phyloP scores from a whole-genome alignment of 208 protist genomes.

The Wallacemonas sp. region DNA sequence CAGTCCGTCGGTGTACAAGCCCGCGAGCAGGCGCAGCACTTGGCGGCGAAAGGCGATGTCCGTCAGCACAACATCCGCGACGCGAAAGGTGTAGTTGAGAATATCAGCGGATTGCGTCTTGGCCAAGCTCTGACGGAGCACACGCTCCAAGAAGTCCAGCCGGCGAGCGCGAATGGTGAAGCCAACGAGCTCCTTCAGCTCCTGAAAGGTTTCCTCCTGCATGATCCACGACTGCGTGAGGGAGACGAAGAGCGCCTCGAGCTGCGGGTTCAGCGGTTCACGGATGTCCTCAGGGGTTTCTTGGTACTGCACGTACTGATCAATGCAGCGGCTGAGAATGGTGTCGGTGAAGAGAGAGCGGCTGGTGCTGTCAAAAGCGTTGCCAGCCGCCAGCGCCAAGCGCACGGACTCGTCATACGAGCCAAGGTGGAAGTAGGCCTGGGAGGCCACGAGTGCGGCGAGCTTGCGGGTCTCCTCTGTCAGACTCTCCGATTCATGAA shows the following conservation, averaged over 20 bases:
- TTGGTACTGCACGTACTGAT: conserved; percentile 91
- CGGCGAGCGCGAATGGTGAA: conserved; percentile 87
- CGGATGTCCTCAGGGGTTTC: conserved; percentile 32
- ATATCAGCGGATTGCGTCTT: conserved; percentile 76
- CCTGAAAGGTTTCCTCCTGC: conserved; percentile 55
- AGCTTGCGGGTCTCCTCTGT: conserved; percentile 62
- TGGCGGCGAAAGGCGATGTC: conserved; percentile 84
- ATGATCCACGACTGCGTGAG: conserved; percentile 81
- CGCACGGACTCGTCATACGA: conserved; percentile 94
- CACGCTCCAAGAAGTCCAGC: conserved; percentile 84
- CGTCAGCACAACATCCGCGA: conserved; percentile 81
- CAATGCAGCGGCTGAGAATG: conserved; percentile 94
- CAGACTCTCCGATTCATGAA: conserved; percentile 60
- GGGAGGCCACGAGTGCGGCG: conserved; percentile 92
- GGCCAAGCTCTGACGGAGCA: conserved; percentile 66
- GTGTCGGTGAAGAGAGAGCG: conserved; percentile 87
- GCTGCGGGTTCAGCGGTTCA: conserved; percentile 61
- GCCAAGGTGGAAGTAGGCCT: conserved; percentile 98
- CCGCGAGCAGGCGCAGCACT: conserved; percentile 86
- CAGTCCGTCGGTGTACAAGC: conserved; percentile 77
- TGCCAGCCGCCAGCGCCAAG: conserved; percentile 95
- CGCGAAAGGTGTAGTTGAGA: conserved; percentile 91
- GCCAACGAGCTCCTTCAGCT: conserved; percentile 87
- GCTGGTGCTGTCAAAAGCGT: conserved; percentile 91
- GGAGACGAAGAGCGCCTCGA: conserved; percentile 79